Evolutionary conservation across 1,284 basidiomycete genomes (phyloP), one percentile per base, ranked within the genome.

Genomic region (Pisolithus thermaeus): DNA sequence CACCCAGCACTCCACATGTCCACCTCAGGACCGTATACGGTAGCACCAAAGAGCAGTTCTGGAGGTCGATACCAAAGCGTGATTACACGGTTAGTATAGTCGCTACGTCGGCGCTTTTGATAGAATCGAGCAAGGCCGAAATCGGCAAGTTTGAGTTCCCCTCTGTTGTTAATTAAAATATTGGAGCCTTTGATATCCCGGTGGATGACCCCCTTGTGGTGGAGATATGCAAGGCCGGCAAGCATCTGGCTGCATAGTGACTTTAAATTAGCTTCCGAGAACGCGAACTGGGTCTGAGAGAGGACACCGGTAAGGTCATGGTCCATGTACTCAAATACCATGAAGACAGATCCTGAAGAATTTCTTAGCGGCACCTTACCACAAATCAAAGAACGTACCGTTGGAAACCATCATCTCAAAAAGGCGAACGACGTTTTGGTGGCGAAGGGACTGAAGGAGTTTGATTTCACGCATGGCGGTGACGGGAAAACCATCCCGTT

Each of bases 311-410:
- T 97, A 48, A 99, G 77, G 66, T 99, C 97, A 68, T 99, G 96
- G 64, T 99, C 94, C 91, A 98, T 94, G 69, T 99, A 99, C 70
- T 99, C 95, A 64, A 99, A 94, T 27, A 99, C 96, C 95, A 99
- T 99, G 71, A 95, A 97, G 20, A 97, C 92, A 40, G 90, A 90
- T 51, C 92, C 95, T 95, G 59, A 14, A 46, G 18, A 47, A 50
- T 30, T 53, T 63, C 46, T 55, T 58, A 49, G 42, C 47, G 36
- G 43, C 30, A 7, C 27, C 9, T 46, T 23, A 42, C 43, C 8
- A 20, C 47, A 12, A 45, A 28, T 14, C 49, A 38, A 37, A 50
- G 14, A n/a, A 64, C 79, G 60, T 61, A 94, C 95, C 92, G 60
- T 91, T 91, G 0, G 93, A 92, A 1, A 98, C 94, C 87, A 99